Evolutionary conservation across 2,329 filamentous ascomycete genomes (phyloP).

Genomic region (Talaromyces funiculosus): DNA sequence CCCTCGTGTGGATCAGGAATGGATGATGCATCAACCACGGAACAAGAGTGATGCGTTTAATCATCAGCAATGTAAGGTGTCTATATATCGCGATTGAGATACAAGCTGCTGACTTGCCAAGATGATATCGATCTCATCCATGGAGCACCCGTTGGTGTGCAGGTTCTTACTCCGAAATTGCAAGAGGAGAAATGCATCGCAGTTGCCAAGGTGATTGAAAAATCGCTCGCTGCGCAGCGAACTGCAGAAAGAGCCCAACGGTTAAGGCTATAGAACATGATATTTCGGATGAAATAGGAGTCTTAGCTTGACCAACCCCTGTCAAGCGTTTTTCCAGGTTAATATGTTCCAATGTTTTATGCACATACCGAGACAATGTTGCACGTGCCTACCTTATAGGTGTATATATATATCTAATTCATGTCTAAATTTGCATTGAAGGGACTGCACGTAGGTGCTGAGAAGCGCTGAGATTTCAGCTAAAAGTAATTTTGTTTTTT

Average conservation of each 20-base stretch:
- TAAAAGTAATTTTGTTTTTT: background rate
- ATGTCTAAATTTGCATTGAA: background rate
- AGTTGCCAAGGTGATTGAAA: slow-evolving; percentile 29
- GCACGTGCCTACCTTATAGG: background rate
- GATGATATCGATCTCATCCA: slow-evolving; percentile 29
- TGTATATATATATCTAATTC: background rate
- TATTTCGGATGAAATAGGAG: background rate
- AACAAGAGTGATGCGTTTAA: slow-evolving; percentile 30
- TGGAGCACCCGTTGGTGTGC: slow-evolving; percentile 31
- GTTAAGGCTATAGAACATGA: background rate
- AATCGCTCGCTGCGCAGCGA: slow-evolving; percentile 16
- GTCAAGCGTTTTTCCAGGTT: background rate
- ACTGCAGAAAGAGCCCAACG: background rate
- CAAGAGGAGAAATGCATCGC: slow-evolving; percentile 31
- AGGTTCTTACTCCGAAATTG: slow-evolving; percentile 29
- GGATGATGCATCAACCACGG: slow-evolving; percentile 29
- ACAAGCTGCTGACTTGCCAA: slow-evolving; percentile 10
- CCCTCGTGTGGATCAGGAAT: slow-evolving; percentile 18
- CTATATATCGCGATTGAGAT: background rate
- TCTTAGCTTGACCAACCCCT: background rate
- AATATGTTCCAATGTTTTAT: background rate
- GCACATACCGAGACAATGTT: background rate
- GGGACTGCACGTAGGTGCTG: background rate
- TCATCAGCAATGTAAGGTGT: slow-evolving; percentile 26
- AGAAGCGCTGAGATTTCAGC: background rate